These are phyloP conservation scores for Centrapalus pauciflorus DNA, from an alignment of 129 eudicot species.

Conservation along the genomic window DNA sequence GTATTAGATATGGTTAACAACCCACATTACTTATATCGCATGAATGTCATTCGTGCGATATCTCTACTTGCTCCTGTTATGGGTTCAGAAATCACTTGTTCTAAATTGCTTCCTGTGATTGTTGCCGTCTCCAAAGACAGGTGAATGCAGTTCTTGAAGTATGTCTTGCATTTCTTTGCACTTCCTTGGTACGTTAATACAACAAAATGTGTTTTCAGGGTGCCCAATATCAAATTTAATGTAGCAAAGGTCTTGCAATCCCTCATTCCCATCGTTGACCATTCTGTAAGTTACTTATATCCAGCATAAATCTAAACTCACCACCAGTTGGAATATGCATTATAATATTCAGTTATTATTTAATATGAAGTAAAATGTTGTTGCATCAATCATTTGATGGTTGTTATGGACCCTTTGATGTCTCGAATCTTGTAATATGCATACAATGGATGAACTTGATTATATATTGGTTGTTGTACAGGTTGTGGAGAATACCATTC, in stretches of 20 bases:
- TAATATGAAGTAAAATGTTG: too few species aligned
- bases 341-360: too few species aligned
- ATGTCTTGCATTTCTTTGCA: neutral
- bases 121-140: slow-evolving; percentile 73
- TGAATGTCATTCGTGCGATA: slow-evolving; percentile 77
- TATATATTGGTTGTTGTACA: slow-evolving; percentile 9
- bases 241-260: slow-evolving; percentile 92
- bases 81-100: slow-evolving; percentile 94
- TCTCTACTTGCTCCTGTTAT: slow-evolving; percentile 88
- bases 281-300: slow-evolving; percentile 46
- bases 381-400: neutral
- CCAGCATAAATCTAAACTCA: neutral
- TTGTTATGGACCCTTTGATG: neutral
- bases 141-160: slow-evolving; percentile 26
- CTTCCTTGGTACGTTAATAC: neutral
- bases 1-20: slow-evolving; percentile 77
- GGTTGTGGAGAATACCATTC: slow-evolving; percentile 70
- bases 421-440: neutral
- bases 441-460: neutral
- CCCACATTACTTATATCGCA: slow-evolving; percentile 82
- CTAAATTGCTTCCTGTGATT: slow-evolving; percentile 82
- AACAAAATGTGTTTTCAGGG: slow-evolving; percentile 39
- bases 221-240: slow-evolving; percentile 87
- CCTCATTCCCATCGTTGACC: slow-evolving; percentile 72
- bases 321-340: too few species aligned